Evolutionary conservation across 1,284 basidiomycete genomes (phyloP).

Genomic region (Microbotryum saponariae): DNA sequence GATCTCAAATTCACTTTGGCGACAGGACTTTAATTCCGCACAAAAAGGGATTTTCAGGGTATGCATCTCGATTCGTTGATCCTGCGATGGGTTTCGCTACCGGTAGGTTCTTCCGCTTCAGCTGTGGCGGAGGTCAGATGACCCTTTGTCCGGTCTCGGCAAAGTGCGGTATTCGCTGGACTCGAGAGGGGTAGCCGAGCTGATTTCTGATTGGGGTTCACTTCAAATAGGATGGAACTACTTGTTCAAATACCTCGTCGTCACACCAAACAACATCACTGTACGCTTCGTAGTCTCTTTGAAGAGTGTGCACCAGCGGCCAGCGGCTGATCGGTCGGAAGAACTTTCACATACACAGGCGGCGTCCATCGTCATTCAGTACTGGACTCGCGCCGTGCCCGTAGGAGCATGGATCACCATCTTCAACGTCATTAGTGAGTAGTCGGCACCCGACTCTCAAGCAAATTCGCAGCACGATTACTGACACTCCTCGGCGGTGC

Average conservation of each 20-base stretch:
- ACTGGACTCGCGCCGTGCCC: conserved; percentile 19
- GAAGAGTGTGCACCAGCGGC: conserved; percentile 3
- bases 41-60: conserved; percentile 29
- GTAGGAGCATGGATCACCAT: conserved; percentile 40
- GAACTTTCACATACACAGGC: conserved; percentile 11
- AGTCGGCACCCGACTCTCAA: too few relatives aligned
- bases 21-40: neutral
- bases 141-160: neutral
- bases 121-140: neutral
- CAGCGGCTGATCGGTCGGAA: conserved; percentile 6
- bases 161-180: neutral
- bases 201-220: too few relatives aligned
- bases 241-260: conserved; percentile 40
- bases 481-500: conserved; percentile 25
- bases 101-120: conserved; percentile 13
- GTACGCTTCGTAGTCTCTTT: too few relatives aligned
- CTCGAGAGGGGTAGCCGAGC: too few relatives aligned
- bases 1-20: too few relatives aligned
- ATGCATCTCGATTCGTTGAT: conserved; percentile 46
- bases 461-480: conserved; percentile 34
- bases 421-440: conserved; percentile 37
- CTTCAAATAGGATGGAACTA: neutral
- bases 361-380: conserved; percentile 36
- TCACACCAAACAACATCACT: conserved; percentile 44
- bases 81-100: conserved; percentile 42